Evolutionary conservation across 2,329 filamentous ascomycete genomes (phyloP), one percentile per base, ranked within the genome.

Genomic region (Penicillium paneum): DNA sequence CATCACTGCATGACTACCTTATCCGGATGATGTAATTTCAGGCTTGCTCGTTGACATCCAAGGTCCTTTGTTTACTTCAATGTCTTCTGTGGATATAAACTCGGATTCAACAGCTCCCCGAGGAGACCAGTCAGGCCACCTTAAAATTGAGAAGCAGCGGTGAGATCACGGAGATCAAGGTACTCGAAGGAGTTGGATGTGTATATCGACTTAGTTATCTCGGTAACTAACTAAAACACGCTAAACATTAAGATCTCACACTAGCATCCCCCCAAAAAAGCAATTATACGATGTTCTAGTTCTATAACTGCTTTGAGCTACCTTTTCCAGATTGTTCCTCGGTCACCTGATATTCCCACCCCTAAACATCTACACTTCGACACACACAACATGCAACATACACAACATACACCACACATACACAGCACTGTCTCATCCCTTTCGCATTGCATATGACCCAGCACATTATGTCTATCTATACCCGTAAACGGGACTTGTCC

Each of bases 401-500:
- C 21, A 24, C 21, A 24, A 5, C 21, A 12, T 32, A 13, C 19
- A 13, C 19, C 8, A 40, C 38, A 40, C 34, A n/a, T n/a, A 35
- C 32, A 40, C 38, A 3, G 10, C 8, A 5, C 39, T n/a, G 13
- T 41, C 39, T 41, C 32, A 31, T 21, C 41, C 26, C 26, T 44
- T 32, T 50, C 39, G 13, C 38, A 26, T 49, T 45, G 51, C 41
- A 38, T 40, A 19, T 34, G 41, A 38, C 40, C 13, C 52, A 46
- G 44, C 56, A 31, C 24, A 64, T 66, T 58, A 63, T 55, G 29
- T 17, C 28, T 8, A 48, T 48, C 47, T 49, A 36, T 36, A 49
- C 26, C 11, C 68, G 72, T 40, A 76, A 72, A 56, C 56, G 68
- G 54, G 75, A 78, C 56, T 60, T 70, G 40, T 43, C 72, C 38